Evolutionary conservation across 805 yeast genomes (phyloP).

Genomic region (Zygoascus flipseniorum): DNA sequence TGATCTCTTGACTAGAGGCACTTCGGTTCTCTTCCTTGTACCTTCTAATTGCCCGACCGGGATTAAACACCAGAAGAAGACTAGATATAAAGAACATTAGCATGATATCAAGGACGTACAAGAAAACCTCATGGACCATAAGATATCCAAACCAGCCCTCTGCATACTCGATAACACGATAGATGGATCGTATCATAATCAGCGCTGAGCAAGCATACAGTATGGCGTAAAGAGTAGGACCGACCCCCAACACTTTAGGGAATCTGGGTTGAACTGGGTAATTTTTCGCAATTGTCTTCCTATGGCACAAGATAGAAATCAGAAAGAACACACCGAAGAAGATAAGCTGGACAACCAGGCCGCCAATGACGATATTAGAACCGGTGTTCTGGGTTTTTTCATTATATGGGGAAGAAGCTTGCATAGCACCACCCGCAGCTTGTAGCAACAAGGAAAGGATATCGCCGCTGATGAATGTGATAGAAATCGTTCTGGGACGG

Average conservation of each 20-base stretch:
- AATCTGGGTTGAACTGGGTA: not conserved
- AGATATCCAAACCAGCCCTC: conserved; percentile 64
- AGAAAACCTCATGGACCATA: conserved; percentile 14
- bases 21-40: not conserved
- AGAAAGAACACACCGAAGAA: conserved; percentile 56
- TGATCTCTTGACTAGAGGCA: not conserved
- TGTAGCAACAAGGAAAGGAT: conserved; percentile 55
- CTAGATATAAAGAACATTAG: conserved; percentile 8
- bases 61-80: not conserved
- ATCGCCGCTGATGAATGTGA: conserved; percentile 68
- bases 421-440: conserved; percentile 65
- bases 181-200: conserved; percentile 59
- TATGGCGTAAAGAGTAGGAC: conserved; percentile 9
- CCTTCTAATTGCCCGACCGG: not conserved
- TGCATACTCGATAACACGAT: conserved; percentile 62
- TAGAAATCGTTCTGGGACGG: conserved; percentile 45
- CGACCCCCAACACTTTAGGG: not conserved
- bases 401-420: conserved; percentile 39
- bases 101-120: conserved; percentile 15
- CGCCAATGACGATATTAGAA: conserved; percentile 62
- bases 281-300: not conserved
- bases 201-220: conserved; percentile 37
- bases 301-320: conserved; percentile 30
- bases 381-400: conserved; percentile 33
- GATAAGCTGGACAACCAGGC: conserved; percentile 66